Base-by-base conservation (phyloP, 208 protist species). In the Leishmania guyanensis region DNA sequence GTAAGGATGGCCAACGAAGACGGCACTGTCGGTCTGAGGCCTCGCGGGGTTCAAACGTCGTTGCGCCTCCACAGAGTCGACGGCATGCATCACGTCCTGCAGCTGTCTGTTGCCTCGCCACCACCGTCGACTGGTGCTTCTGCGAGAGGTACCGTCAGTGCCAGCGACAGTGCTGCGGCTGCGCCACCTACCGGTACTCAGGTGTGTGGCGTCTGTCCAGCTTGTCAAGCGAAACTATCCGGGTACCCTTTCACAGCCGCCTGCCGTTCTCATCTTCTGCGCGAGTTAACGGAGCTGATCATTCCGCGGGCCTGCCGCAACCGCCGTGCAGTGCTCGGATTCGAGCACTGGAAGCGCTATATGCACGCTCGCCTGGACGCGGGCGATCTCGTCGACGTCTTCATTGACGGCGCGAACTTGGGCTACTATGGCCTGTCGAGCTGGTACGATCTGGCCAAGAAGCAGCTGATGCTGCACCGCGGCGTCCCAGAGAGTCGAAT, bases 371-470 rank as follows among this genome's bases (percentile, higher is more conserved):
- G 87, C 62, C 75, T 48, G 53, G 78, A 76, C 26, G 39, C 65
- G 43, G 71, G 75, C 50, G 78, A 89, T 58, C 82, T 72, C 77
- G 80, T 84, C 69, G 86, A 89, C 65, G 53, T 92, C 36, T 84
- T 97, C 74, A 95, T 97, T 82, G 93, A 97, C 76, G 93, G 93
- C 53, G 93, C 93, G 12, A 97, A 97, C 72, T 65, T 97, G 46
- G 93, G 93, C 46, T 97, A 97, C 84, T 97, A 95, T 84, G 93
- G 93, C 2, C 89, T 97, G n/a, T 93, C 86, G 43, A 89, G 77
- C 65, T 97, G 93, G 93, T 95, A 97, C 78, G 66, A 80, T 26
- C 75, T 84, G 70, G 90, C 93, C 0, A 97, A 95, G 86, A 79
- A 84, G 54, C 33, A 62, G 66, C 66, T 87, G 43, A 76, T 91